Percentiles rank a stretch among this genome's conserved stretches.
Conservation (phyloP, 2,329 filamentous ascomycete species). For the Daldinia eschscholtzii region DNA sequence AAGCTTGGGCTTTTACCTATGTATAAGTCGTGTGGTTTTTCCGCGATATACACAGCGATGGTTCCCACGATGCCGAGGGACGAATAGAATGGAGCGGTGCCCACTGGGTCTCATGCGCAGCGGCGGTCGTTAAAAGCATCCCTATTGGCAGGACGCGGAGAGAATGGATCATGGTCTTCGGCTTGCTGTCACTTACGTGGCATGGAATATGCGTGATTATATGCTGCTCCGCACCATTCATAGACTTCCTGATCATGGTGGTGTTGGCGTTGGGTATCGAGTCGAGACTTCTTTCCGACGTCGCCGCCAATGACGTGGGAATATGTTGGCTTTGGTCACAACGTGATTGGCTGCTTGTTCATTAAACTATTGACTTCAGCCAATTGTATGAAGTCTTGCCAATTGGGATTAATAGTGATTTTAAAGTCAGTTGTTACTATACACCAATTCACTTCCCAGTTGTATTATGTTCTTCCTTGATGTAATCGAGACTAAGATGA, state of each 20-base stretch:
- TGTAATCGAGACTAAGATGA: background rate
- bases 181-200: conserved; percentile 40
- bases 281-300: background rate
- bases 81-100: conserved; percentile 23
- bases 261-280: background rate
- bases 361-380: background rate
- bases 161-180: conserved; percentile 28
- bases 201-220: conserved; percentile 21
- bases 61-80: conserved; percentile 5
- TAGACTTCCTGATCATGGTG: background rate
- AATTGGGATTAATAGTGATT: background rate
- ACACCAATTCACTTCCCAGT: background rate
- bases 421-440: background rate
- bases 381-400: background rate
- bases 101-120: conserved; percentile 20
- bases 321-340: background rate
- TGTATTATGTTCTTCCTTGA: background rate
- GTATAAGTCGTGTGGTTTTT: background rate
- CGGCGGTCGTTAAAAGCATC: conserved; percentile 11
- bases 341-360: background rate
- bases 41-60: background rate
- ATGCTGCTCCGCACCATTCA: conserved; percentile 14
- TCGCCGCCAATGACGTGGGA: conserved; percentile 13
- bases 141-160: conserved; percentile 32
- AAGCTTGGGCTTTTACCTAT: background rate